phyloP scores from a whole-genome alignment of 2,329 filamentous ascomycete genomes.

The Sporothrix inflata region DNA sequence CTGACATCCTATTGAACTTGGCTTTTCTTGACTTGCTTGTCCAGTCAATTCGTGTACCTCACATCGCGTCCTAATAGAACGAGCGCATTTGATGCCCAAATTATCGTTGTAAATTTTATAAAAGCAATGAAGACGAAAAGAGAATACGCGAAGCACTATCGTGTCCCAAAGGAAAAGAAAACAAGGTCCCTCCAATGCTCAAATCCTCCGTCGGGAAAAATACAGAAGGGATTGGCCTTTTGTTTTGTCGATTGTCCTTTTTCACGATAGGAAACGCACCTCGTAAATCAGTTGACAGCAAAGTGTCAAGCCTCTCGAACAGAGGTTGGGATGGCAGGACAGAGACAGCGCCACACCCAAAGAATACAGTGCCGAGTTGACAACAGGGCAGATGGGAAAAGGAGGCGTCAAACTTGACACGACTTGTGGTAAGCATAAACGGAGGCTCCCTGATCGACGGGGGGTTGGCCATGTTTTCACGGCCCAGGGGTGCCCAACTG shows the following conservation, averaged over 20 bases:
- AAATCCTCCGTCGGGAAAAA: not conserved
- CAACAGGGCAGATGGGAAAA: not conserved
- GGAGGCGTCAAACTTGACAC: not conserved
- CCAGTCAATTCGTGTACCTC: no score
- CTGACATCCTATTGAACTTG: no score
- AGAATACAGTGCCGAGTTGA: not conserved
- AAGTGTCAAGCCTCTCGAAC: not conserved
- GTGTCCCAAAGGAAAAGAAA: not conserved
- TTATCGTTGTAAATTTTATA: no score
- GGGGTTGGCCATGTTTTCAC: conserved; percentile 4
- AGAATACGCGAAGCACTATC: no score
- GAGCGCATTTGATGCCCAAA: no score
- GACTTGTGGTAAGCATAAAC: conserved; percentile 23
- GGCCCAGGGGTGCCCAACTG: not conserved
- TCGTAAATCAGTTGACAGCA: no score
- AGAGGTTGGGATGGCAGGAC: not conserved
- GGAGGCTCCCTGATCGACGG: conserved; percentile 23
- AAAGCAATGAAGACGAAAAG: no score
- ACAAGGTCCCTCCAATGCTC: not conserved
- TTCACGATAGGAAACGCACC: not conserved
- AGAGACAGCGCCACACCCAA: not conserved
- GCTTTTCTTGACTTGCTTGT: no score
- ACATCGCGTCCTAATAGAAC: no score
- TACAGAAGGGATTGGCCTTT: not conserved
- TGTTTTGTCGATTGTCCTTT: not conserved